These are phyloP conservation scores for Cucurbitaria berberidis DNA, from an alignment of 2,329 filamentous ascomycete genomes.

Conservation along the genomic window DNA sequence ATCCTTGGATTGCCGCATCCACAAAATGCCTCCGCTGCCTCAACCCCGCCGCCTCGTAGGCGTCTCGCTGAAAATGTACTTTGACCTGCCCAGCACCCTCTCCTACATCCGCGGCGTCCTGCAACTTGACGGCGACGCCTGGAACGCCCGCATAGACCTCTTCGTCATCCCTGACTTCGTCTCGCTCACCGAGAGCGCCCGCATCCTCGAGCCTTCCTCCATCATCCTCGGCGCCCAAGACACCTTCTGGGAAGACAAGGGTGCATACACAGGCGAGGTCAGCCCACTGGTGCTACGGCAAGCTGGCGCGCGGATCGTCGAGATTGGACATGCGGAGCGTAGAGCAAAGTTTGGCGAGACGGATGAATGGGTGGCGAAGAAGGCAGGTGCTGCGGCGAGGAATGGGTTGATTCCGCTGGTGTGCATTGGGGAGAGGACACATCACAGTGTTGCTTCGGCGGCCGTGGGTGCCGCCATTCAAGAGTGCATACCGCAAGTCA, in stretches of 20 bases:
- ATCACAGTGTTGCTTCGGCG: conserved; percentile 52
- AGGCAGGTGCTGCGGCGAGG: conserved; percentile 70
- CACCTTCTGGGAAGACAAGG: conserved; percentile 70
- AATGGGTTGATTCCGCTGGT: conserved; percentile 79
- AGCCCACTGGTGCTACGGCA: conserved; percentile 71
- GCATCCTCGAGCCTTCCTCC: conserved; percentile 57
- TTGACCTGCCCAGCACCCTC: conserved; percentile 68
- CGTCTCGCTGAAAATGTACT: conserved; percentile 82
- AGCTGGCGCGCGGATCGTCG: conserved; percentile 73
- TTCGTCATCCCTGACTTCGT: conserved; percentile 82
- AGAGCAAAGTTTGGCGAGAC: conserved; percentile 75
- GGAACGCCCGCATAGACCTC: conserved; percentile 66
- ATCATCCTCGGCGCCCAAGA: conserved; percentile 78
- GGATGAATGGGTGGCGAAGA: conserved; percentile 70
- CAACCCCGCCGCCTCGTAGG: conserved; percentile 69
- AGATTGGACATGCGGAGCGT: conserved; percentile 82
- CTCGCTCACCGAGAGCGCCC: conserved; percentile 63
- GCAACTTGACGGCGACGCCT: conserved; percentile 58
- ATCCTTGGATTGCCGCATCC: neutral
- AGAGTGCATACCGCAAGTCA: conserved; percentile 71
- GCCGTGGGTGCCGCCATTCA: conserved; percentile 65
- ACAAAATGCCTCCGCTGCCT: conserved; percentile 38
- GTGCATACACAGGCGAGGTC: conserved; percentile 79
- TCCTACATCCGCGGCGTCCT: conserved; percentile 54
- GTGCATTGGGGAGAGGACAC: conserved; percentile 76